Base-by-base conservation (phyloP, 2,329 filamentous ascomycete genomes). In the Nigrograna mackinnonii region DNA sequence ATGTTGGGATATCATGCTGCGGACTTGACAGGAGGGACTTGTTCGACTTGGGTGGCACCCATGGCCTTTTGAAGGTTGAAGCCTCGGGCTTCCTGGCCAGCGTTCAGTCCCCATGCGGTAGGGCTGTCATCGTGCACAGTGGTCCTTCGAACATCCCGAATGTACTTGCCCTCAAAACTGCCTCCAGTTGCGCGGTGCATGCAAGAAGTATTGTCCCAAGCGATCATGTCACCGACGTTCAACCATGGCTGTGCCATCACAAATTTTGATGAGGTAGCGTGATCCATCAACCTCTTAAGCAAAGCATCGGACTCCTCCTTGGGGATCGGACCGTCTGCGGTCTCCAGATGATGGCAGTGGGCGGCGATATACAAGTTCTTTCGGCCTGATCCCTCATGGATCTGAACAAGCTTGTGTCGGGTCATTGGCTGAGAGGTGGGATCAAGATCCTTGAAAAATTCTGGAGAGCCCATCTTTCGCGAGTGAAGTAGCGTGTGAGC, bases 181-280 rank as follows among this genome's bases (percentile, higher is more conserved):
- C 79, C 79, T 1, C 68, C 66, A 2, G 69, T 72, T 0, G 78
- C 77, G 5, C 79, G 62, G 59, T 84, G 80, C 69, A 83, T 71
- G 13, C 78, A 75, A 36, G 70, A 74, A 0, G 77, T 76, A 55
- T 84, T 84, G 51, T 84, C 80, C 80, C 81, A 84, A 14, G 80
- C 69, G 13, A 83, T 58, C 42, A 83, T 35, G 54, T 83, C 80
- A 0, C 77, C 72, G 0, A 63, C 53, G 6, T 72, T 55, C 20
- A 73, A 49, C 79, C 79, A 84, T 30, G 67, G 57, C 3, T 82
- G 68, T 5, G 64, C 68, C 6, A 75, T 44, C 0, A 70, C 57
- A 50, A 78, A 78, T 53, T 76, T 75, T 1, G 68, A 58, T 60
- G 78, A 73, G 4, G 71, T 74, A 0, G 69, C 73, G 55, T 80